phyloP scores from a whole-genome alignment of 116 monocot species.

The Iris pallida region DNA sequence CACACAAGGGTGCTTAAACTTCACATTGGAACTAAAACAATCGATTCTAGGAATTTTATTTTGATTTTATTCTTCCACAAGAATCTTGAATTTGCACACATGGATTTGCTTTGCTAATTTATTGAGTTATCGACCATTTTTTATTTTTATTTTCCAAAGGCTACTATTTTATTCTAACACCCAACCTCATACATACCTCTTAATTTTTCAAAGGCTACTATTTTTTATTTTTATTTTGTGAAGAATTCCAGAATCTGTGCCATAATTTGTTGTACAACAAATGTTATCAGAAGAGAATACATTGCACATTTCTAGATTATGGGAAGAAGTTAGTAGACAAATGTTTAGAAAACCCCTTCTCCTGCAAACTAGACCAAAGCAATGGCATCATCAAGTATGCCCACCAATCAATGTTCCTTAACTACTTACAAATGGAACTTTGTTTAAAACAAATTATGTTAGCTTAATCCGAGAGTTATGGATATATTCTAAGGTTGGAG shows the following conservation, averaged over 20 bases:
- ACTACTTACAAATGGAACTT: neutral
- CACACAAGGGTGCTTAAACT: neutral
- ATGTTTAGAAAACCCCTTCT: neutral
- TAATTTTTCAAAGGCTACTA: neutral
- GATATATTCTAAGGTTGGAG: conserved; percentile 9
- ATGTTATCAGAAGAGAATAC: neutral
- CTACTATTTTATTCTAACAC: neutral
- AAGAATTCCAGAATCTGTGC: neutral
- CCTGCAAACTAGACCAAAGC: conserved; percentile 1
- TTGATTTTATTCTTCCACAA: neutral
- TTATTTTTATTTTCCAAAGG: no score
- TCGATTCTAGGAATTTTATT: neutral
- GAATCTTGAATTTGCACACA: no score
- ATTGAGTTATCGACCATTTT: no score
- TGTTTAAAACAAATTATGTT: neutral
- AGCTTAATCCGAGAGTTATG: conserved; percentile 7
- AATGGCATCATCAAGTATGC: conserved; percentile 8
- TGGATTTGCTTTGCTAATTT: no score
- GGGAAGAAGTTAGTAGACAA: neutral
- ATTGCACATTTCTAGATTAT: neutral
- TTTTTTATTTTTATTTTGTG: neutral
- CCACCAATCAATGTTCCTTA: conserved; percentile 13
- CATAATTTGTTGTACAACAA: neutral
- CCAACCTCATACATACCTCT: neutral
- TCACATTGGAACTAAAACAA: neutral